Percentiles rank a stretch among this genome's conserved stretches.
phyloP scores from a whole-genome alignment of 2,329 filamentous ascomycete species.

The Fusarium sambucinum region DNA sequence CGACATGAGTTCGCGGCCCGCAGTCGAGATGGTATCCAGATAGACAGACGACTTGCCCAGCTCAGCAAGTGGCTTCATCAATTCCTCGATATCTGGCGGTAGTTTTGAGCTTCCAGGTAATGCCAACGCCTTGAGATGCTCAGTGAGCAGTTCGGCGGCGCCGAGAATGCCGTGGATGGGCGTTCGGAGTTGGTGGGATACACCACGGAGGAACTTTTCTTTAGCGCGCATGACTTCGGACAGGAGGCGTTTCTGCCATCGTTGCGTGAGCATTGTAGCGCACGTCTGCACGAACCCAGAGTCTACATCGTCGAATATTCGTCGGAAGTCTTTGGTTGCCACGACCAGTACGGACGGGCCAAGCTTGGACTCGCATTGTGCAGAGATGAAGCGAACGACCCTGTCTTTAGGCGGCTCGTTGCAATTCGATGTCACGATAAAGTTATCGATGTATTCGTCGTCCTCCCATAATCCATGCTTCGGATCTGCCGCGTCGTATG shows the following conservation, averaged over 20 bases:
- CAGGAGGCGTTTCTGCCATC: slow-evolving; percentile 54
- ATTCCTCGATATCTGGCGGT: neutral
- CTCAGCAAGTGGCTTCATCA: slow-evolving; percentile 12
- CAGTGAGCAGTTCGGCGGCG: slow-evolving; percentile 54
- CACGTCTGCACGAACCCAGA: slow-evolving; percentile 59
- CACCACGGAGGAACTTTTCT: slow-evolving; percentile 58
- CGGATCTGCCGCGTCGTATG: slow-evolving; percentile 44
- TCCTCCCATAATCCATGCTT: slow-evolving; percentile 61
- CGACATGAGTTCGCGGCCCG: slow-evolving; percentile 58
- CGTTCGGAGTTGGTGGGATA: slow-evolving; percentile 61
- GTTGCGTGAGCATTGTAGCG: slow-evolving; percentile 53
- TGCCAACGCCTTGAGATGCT: slow-evolving; percentile 53
- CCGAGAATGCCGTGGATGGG: slow-evolving; percentile 61
- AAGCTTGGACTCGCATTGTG: slow-evolving; percentile 51
- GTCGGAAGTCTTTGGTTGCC: slow-evolving; percentile 56
- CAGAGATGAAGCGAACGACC: slow-evolving; percentile 54
- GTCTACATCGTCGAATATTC: slow-evolving; percentile 61
- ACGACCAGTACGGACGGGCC: slow-evolving; percentile 54
- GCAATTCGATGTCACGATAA: slow-evolving; percentile 55
- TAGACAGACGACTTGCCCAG: slow-evolving; percentile 29
- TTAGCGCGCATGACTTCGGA: slow-evolving; percentile 58
- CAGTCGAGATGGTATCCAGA: slow-evolving; percentile 54
- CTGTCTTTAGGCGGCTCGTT: slow-evolving; percentile 43
- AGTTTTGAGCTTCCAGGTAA: neutral
- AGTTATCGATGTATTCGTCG: slow-evolving; percentile 53